phyloP scores from a whole-genome alignment of 306 rosid species.

The Cucurbita ficifolia region DNA sequence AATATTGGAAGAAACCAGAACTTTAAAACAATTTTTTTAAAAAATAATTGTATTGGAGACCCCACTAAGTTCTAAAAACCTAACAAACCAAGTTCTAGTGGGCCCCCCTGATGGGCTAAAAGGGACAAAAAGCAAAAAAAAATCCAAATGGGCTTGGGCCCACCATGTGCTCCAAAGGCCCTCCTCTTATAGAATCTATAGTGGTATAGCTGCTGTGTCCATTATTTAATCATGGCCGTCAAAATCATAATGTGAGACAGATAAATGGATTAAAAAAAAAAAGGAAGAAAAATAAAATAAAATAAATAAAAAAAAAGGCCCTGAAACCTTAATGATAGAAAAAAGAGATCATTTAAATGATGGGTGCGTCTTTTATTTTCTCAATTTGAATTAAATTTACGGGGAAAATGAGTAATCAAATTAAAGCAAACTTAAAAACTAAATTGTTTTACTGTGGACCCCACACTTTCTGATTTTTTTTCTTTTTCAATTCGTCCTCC shows the following conservation, averaged over 20 bases:
- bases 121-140: not conserved
- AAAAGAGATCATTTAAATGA: not conserved
- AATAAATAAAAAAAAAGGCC: not conserved
- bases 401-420: not conserved
- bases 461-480: not conserved
- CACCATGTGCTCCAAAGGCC: conserved; percentile 6
- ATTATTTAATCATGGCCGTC: not conserved
- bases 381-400: not conserved
- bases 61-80: not conserved
- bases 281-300: not conserved
- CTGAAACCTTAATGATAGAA: not conserved
- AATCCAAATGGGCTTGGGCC: conserved; percentile 5
- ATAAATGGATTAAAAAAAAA: not conserved
- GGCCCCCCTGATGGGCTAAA: not conserved
- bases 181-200: not conserved
- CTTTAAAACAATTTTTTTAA: not conserved
- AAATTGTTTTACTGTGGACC: not conserved
- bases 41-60: not conserved
- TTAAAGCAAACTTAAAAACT: not conserved
- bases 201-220: not conserved
- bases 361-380: not conserved
- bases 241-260: not conserved
- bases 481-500: not conserved
- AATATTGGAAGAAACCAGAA: not conserved
- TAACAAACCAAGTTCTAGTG: not conserved